These are phyloP conservation scores for Trichoderma endophyticum DNA, from an alignment of 2,329 filamentous ascomycete genomes.

Conservation along the genomic window DNA sequence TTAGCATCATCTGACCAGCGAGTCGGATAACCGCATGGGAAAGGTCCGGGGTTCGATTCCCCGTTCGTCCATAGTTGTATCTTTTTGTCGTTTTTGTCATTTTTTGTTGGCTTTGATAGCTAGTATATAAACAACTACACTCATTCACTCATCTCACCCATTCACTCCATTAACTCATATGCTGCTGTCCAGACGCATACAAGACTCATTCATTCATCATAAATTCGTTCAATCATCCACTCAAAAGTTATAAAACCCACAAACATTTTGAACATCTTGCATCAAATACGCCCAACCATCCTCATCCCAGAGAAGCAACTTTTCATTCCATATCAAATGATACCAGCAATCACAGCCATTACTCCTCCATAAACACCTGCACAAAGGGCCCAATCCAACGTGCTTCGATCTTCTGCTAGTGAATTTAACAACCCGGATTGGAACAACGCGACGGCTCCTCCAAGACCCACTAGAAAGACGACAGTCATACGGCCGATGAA, in stretches of 20 bases:
- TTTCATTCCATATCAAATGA: background rate
- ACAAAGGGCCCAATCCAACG: constrained; percentile 27
- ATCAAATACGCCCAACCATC: background rate
- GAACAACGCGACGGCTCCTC: constrained; percentile 35
- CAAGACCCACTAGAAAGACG: constrained; percentile 49
- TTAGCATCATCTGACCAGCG: constrained; percentile 12
- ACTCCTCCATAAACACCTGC: constrained; percentile 34
- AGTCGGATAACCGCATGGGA: constrained; percentile 10
- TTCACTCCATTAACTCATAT: background rate
- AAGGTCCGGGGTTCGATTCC: constrained; percentile 22
- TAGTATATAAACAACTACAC: too few relatives aligned
- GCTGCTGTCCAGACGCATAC: background rate
- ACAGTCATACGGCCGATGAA: constrained; percentile 58
- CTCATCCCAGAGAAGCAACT: too few relatives aligned
- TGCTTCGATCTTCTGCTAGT: constrained; percentile 21
- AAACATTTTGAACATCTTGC: background rate
- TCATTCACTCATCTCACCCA: background rate
- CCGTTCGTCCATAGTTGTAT: constrained; percentile 17
- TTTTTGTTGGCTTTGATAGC: background rate
- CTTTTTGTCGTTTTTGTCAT: background rate
- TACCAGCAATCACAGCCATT: constrained; percentile 31
- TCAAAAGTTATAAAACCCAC: background rate
- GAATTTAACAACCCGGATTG: constrained; percentile 26
- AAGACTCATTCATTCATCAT: background rate
- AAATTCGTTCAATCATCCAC: background rate